Evolutionary conservation across 176 grass and related monocot genomes (phyloP).

Genomic region (Elaeis guineensis): DNA sequence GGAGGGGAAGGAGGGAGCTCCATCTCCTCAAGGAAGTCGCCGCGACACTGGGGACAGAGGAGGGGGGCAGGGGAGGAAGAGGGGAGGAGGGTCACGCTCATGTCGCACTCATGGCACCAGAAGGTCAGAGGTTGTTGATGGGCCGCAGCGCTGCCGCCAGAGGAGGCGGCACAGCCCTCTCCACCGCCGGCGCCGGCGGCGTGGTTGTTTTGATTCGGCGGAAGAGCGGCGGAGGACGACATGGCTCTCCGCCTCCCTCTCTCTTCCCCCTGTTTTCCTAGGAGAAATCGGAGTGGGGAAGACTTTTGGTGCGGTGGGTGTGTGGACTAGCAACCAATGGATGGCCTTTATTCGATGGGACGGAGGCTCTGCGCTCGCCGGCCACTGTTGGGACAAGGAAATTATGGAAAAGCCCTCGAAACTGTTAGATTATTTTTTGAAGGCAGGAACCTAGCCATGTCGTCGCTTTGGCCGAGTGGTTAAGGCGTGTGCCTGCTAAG

Average conservation of each 20-base stretch:
- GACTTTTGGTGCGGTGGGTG: background rate
- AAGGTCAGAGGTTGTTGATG: background rate
- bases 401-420: no score
- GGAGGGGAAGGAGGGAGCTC: constrained; percentile 4
- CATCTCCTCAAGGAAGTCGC: constrained; percentile 46
- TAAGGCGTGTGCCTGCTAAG: background rate
- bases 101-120: constrained; percentile 50
- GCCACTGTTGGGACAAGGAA: no score
- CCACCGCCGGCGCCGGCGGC: constrained; percentile 5
- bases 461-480: no score
- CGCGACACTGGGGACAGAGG: constrained; percentile 52
- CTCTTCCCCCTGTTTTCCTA: background rate
- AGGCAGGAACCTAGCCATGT: no score
- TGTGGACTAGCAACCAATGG: no score
- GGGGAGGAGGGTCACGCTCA: constrained; percentile 24
- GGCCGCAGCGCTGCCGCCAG: background rate
- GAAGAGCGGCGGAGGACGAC: constrained; percentile 44
- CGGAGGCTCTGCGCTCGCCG: no score
- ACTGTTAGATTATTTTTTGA: no score
- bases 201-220: constrained; percentile 1
- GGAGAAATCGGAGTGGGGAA: background rate
- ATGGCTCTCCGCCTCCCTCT: constrained; percentile 14
- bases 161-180: constrained; percentile 1
- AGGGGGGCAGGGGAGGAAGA: background rate
- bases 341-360: no score